Percentiles rank a stretch among this genome's conserved stretches.
phyloP scores from a whole-genome alignment of 108 stramenopile species.

The Nitzschia inconspicua region DNA sequence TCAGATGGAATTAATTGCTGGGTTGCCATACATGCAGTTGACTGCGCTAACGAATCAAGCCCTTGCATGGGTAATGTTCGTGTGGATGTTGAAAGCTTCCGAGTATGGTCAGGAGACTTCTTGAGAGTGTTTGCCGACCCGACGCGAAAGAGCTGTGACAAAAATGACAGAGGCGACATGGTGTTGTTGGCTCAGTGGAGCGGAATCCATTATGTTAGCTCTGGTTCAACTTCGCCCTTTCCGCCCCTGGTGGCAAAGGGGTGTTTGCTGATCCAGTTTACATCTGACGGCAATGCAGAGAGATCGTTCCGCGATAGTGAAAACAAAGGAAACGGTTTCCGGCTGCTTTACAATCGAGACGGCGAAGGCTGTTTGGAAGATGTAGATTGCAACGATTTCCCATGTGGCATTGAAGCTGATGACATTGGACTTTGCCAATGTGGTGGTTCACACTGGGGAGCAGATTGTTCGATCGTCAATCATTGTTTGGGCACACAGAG shows the following conservation, averaged over 20 bases:
- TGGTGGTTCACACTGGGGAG: background rate
- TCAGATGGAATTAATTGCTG: too few species aligned
- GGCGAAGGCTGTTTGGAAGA: too few species aligned
- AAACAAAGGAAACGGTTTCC: conserved; percentile 4
- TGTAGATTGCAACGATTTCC: background rate
- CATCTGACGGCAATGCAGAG: conserved; percentile 2
- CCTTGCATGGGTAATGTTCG: too few species aligned
- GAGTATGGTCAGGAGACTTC: conserved; percentile 12
- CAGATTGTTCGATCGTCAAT: background rate
- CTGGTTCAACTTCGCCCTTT: too few species aligned
- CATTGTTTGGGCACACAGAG: conserved; percentile 2
- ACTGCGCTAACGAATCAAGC: too few species aligned
- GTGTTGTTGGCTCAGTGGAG: conserved; percentile 1
- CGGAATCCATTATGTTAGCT: background rate
- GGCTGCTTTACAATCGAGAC: too few species aligned
- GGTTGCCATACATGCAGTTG: too few species aligned
- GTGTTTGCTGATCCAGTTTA: conserved; percentile 2
- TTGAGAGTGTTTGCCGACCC: background rate
- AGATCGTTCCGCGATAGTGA: background rate
- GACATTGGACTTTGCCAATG: conserved; percentile 2
- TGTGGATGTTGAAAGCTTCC: background rate
- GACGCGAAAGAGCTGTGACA: background rate
- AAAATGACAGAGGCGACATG: too few species aligned
- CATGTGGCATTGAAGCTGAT: background rate
- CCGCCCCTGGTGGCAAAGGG: background rate